A percentile compares a stretch with the other conserved stretches of the same genome.
These are phyloP conservation scores for Mortierella sp. DNA, from an alignment of 371 early-diverging fungal species.

Conservation along the genomic window DNA sequence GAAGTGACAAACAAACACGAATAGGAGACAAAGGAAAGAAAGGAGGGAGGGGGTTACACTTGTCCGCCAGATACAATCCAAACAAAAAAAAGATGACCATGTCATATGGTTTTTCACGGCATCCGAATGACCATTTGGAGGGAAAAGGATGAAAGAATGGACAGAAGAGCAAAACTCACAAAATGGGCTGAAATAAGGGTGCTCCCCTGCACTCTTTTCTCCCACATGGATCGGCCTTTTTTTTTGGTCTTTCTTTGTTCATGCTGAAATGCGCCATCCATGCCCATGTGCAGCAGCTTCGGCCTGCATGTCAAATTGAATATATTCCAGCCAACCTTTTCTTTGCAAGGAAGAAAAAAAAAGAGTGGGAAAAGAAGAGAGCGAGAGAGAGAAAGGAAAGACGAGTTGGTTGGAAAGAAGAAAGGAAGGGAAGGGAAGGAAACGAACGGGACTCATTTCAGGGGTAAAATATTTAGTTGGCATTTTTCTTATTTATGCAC, in stretches of 20 bases:
- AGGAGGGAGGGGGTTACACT: not conserved
- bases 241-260: not conserved
- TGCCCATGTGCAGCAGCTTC: not conserved
- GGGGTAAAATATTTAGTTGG: not conserved
- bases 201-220: not conserved
- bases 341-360: not conserved
- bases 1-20: not conserved
- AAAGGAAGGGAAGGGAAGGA: not conserved
- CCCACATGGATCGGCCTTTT: constrained; percentile 9
- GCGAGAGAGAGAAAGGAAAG: not conserved
- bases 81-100: not conserved
- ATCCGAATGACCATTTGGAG: constrained; percentile 6
- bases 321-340: not conserved
- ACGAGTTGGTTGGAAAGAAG: too few relatives aligned
- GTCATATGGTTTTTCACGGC: not conserved
- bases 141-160: too few relatives aligned
- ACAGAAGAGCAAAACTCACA: constrained; percentile 3
- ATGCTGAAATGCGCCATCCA: not conserved
- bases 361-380: not conserved
- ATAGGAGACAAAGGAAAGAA: not conserved
- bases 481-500: constrained; percentile 1
- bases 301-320: constrained; percentile 3
- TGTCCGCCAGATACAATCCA: not conserved
- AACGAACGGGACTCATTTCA: not conserved
- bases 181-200: not conserved